Conservation (phyloP, 139 green algal genomes). For the Bryopsis sp. region DNA sequence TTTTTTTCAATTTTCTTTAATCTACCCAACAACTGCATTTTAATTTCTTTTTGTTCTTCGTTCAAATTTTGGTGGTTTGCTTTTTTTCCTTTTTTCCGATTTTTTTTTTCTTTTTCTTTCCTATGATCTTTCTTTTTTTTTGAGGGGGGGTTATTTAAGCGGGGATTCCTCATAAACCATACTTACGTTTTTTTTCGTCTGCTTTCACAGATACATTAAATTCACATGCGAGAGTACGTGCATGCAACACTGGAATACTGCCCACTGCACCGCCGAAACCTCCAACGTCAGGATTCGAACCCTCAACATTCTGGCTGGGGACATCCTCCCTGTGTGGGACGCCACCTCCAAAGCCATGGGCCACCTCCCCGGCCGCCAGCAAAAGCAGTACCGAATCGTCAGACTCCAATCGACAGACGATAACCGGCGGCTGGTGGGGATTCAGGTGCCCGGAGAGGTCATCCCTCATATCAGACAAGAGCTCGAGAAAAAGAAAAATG, state of each 20-base stretch:
- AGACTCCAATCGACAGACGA: background rate
- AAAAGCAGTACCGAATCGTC: background rate
- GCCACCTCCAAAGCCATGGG: background rate
- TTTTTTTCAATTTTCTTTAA: too few relatives aligned
- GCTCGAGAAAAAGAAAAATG: too few relatives aligned
- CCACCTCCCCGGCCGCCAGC: background rate
- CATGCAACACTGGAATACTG: background rate
- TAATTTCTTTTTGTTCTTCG: background rate
- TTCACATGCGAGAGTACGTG: background rate
- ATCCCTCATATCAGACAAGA: too few relatives aligned
- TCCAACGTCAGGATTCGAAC: background rate
- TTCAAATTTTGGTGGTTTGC: background rate
- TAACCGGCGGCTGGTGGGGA: background rate
- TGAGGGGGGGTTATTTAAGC: too few relatives aligned
- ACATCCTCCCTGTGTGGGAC: background rate
- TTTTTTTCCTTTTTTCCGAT: background rate
- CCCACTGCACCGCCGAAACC: background rate
- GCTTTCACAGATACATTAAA: background rate
- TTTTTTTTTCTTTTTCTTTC: too few relatives aligned
- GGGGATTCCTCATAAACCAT: conserved; percentile 5
- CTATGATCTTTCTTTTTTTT: too few relatives aligned
- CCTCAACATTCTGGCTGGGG: background rate
- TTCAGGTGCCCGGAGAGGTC: background rate
- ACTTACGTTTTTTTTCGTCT: background rate
- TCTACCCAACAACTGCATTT: too few relatives aligned